Evolutionary conservation across 768 basidiomycete species (phyloP).

Genomic region (Gymnopilus dilepis): DNA sequence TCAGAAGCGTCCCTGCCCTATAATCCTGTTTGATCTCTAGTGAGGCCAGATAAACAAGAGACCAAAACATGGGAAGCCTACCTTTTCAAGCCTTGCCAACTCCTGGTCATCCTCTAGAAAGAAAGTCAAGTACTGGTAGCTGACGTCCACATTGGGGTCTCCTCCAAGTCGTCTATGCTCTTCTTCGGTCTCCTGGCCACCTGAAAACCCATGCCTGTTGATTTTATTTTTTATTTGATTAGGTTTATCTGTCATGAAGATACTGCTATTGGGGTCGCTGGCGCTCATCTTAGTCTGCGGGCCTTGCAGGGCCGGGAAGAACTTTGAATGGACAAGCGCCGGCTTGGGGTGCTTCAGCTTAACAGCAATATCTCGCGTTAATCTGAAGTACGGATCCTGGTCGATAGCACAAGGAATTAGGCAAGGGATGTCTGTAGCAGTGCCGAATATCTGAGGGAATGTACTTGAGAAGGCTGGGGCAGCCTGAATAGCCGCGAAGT

Average conservation of each 20-base stretch:
- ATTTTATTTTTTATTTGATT: conserved; percentile 98
- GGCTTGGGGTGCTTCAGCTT: conserved; percentile 98
- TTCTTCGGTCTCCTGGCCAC: conserved; percentile 94
- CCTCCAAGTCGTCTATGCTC: conserved; percentile 90
- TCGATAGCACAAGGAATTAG: conserved; percentile 99
- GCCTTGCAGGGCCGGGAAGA: conserved; percentile 98
- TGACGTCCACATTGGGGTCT: conserved; percentile 92
- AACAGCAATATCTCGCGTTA: conserved; percentile 93
- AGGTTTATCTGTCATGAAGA: conserved; percentile 94
- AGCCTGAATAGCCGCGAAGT: conserved; percentile 95
- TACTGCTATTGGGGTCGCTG: conserved; percentile 88
- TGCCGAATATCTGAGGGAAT: conserved; percentile 97
- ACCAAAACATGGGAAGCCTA: conserved; percentile 36
- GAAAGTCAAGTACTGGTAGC: conserved; percentile 94
- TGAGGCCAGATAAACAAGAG: not conserved
- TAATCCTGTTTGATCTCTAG: conserved; percentile 69
- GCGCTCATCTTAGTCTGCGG: conserved; percentile 99
- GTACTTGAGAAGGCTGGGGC: conserved; percentile 97
- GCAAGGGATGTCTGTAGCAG: conserved; percentile 80
- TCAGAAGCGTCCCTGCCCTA: conserved; percentile 83
- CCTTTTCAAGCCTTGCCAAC: conserved; percentile 76
- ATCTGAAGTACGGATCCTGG: conserved; percentile 96
- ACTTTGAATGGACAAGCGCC: conserved; percentile 89
- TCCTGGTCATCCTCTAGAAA: conserved; percentile 96
- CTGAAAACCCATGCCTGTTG: conserved; percentile 94